A percentile compares a stretch with the other conserved stretches of the same genome.
These are phyloP conservation scores for Irpex rosettiformis DNA, from an alignment of 1,284 basidiomycete genomes.

Conservation along the genomic window DNA sequence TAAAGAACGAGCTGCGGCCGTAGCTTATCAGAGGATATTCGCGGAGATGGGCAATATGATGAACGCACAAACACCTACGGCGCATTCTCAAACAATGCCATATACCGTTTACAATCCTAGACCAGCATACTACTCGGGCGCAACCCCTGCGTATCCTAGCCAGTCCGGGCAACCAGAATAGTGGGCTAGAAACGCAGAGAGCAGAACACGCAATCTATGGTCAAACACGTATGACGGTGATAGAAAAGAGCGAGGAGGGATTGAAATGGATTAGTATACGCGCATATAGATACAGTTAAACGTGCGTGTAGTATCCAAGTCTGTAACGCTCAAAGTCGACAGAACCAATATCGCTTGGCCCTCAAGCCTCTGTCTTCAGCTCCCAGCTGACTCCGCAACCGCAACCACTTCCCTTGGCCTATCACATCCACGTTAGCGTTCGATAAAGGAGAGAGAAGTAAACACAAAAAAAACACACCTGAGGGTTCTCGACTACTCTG, in stretches of 20 bases:
- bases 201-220: too few relatives aligned
- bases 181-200: too few relatives aligned
- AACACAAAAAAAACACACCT: slow-evolving; percentile 28
- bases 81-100: too few relatives aligned
- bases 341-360: neutral
- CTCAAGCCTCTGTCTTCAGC: slow-evolving; percentile 40
- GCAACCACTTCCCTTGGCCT: slow-evolving; percentile 78
- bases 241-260: too few relatives aligned
- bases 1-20: slow-evolving; percentile 21
- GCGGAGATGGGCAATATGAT: too few relatives aligned
- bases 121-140: too few relatives aligned
- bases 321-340: neutral
- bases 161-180: too few relatives aligned
- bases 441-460: neutral
- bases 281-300: neutral
- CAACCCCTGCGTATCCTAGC: too few relatives aligned
- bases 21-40: too few relatives aligned
- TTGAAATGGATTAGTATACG: too few relatives aligned
- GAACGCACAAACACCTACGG: too few relatives aligned
- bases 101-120: neutral
- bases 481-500: slow-evolving; percentile 76
- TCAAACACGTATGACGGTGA: too few relatives aligned
- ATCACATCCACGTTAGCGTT: neutral
- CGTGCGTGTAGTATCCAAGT: neutral
- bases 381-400: slow-evolving; percentile 94